A percentile compares a stretch with the other conserved stretches of the same genome.
These are phyloP conservation scores for Conringia planisiliqua DNA, from an alignment of 345 rosid species.

Conservation along the genomic window DNA sequence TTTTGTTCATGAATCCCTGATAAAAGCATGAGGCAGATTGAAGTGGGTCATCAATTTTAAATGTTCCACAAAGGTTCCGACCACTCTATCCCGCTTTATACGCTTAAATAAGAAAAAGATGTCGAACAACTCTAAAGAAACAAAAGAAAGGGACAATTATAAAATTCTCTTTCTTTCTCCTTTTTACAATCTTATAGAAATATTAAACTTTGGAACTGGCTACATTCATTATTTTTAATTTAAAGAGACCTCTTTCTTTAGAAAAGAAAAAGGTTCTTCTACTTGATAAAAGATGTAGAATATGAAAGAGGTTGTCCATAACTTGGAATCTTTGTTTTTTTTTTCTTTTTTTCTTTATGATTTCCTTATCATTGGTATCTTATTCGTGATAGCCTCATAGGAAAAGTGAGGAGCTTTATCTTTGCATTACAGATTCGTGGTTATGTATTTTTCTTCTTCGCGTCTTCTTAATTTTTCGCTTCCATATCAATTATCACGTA, in stretches of 20 bases:
- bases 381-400: slow-evolving; percentile 23
- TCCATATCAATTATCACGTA: slow-evolving; percentile 3
- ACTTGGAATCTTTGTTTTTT: slow-evolving; percentile 14
- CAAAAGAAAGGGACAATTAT: neutral
- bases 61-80: slow-evolving; percentile 5
- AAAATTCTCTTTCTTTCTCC: neutral
- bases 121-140: slow-evolving; percentile 4
- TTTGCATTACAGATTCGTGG: slow-evolving; percentile 7
- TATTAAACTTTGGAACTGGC: neutral
- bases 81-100: neutral
- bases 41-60: slow-evolving; percentile 1
- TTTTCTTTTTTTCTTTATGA: neutral
- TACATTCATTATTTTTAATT: neutral
- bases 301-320: slow-evolving; percentile 19
- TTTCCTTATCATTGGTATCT: slow-evolving; percentile 21
- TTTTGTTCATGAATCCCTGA: neutral
- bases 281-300: slow-evolving; percentile 9
- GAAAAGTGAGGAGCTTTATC: neutral
- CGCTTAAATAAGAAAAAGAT: slow-evolving; percentile 1
- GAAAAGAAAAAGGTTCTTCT: neutral
- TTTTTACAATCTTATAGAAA: neutral
- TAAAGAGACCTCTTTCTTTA: neutral
- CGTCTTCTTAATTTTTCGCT: neutral
- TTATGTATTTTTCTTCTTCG: neutral
- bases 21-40: neutral